These are phyloP conservation scores for Berberis thunbergii DNA, from an alignment of 164 flowering plant genomes.

Conservation along the genomic window DNA sequence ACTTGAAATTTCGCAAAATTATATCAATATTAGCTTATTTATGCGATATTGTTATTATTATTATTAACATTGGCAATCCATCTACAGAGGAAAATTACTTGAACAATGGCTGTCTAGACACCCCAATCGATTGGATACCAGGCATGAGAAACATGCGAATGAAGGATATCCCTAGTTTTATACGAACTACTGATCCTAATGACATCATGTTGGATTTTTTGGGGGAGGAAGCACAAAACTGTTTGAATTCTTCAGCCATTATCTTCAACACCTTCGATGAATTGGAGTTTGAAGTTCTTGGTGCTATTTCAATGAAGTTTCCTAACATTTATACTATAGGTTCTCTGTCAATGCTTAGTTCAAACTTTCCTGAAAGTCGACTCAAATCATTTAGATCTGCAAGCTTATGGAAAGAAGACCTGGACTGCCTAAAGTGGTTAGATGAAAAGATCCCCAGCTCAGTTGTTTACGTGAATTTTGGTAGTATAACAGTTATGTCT, in stretches of 20 bases:
- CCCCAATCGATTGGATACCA: conserved; percentile 26
- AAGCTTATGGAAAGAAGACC: conserved; percentile 15
- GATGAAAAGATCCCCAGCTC: conserved; percentile 13
- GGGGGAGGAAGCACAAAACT: background rate
- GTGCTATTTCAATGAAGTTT: background rate
- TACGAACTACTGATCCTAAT: conserved; percentile 16
- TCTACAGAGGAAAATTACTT: conserved; percentile 23
- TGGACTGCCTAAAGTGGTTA: conserved; percentile 18
- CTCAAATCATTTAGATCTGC: background rate
- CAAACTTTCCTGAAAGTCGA: background rate
- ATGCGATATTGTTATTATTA: background rate
- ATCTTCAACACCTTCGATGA: conserved; percentile 18
- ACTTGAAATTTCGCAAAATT: background rate
- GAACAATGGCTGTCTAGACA: conserved; percentile 32
- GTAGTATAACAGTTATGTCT: conserved; percentile 18
- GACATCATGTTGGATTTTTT: conserved; percentile 12
- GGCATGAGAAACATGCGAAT: conserved; percentile 12
- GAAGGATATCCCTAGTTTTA: conserved; percentile 18
- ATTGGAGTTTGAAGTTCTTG: conserved; percentile 12
- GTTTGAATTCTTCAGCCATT: conserved; percentile 7
- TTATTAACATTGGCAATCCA: background rate
- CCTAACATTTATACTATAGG: conserved; percentile 14
- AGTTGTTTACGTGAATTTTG: conserved; percentile 22
- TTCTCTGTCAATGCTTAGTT: conserved; percentile 3
- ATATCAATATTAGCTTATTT: background rate